A percentile compares a stretch with the other conserved stretches of the same genome.
phyloP scores from a whole-genome alignment of 1,284 basidiomycete genomes.

The Ganoderma sinense region DNA sequence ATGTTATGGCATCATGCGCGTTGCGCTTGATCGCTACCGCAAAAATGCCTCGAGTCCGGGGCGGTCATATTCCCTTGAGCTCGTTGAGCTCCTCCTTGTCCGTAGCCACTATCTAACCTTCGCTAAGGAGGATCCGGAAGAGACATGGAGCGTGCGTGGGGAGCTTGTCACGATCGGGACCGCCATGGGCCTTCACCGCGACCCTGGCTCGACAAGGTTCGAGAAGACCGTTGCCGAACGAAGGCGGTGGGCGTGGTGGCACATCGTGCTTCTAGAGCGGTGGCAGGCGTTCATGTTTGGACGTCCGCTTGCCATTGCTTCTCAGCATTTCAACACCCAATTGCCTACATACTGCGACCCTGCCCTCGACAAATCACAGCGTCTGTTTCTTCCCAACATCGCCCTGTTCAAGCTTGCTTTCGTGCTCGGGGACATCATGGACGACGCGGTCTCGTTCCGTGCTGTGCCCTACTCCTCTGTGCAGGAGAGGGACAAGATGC shows the following conservation, averaged over 20 bases:
- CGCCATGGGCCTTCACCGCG: constrained; percentile 84
- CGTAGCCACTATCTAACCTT: constrained; percentile 75
- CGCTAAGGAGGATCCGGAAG: constrained; percentile 77
- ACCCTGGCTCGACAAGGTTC: constrained; percentile 78
- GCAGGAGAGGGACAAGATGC: constrained; percentile 70
- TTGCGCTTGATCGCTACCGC: constrained; percentile 68
- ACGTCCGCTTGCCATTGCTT: constrained; percentile 74
- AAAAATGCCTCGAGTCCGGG: constrained; percentile 49
- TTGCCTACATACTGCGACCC: constrained; percentile 72
- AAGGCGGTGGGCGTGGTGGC: constrained; percentile 88
- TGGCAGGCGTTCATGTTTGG: constrained; percentile 89
- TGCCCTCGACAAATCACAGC: constrained; percentile 61
- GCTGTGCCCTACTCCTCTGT: constrained; percentile 77
- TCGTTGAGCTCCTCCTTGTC: constrained; percentile 75
- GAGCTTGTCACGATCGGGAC: constrained; percentile 76
- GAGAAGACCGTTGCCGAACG: constrained; percentile 72
- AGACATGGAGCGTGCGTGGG: constrained; percentile 77
- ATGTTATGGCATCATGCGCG: constrained; percentile 72
- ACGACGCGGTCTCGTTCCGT: constrained; percentile 79
- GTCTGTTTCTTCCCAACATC: constrained; percentile 74
- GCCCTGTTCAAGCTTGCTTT: constrained; percentile 78
- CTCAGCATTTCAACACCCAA: constrained; percentile 82
- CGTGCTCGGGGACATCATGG: constrained; percentile 82
- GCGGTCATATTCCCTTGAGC: constrained; percentile 70
- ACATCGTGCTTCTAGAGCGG: constrained; percentile 78